A percentile compares a stretch with the other conserved stretches of the same genome.
These are phyloP conservation scores for Diutina rugosa DNA, from an alignment of 1,139 yeast species.

Conservation along the genomic window DNA sequence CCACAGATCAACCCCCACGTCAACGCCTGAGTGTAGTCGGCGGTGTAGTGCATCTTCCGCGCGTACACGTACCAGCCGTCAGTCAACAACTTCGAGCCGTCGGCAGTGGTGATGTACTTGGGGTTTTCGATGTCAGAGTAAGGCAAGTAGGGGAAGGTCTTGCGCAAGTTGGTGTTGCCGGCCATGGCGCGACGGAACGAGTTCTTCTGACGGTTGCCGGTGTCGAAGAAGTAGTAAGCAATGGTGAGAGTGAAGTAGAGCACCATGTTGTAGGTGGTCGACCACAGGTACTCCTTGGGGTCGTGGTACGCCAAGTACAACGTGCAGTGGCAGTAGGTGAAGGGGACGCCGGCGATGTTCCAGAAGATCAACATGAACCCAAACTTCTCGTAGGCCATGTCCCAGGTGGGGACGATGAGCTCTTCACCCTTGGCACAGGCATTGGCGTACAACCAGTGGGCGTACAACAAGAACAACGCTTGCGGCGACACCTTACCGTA, in stretches of 20 bases:
- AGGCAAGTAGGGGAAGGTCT: conserved; percentile 89
- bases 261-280: conserved; percentile 41
- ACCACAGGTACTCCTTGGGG: conserved; percentile 72
- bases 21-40: conserved; percentile 77
- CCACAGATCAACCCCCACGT: conserved; percentile 94
- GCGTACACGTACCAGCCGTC: conserved; percentile 94
- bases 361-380: conserved; percentile 97
- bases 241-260: conserved; percentile 43
- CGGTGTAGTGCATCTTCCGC: conserved; percentile 90
- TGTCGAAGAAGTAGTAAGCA: conserved; percentile 89
- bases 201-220: conserved; percentile 92
- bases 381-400: conserved; percentile 96
- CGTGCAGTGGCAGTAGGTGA: conserved; percentile 91
- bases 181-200: conserved; percentile 79
- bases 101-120: conserved; percentile 66
- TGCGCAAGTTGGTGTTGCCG: conserved; percentile 65
- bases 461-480: conserved; percentile 58
- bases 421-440: conserved; percentile 98
- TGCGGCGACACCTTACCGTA: conserved; percentile 77
- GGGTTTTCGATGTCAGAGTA: conserved; percentile 74
- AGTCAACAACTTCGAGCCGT: conserved; percentile 72
- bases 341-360: conserved; percentile 99
- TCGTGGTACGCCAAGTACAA: conserved; percentile 70
- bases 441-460: conserved; percentile 91
- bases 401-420: conserved; percentile 96